Evolutionary conservation across 345 rosid species (phyloP).

Genomic region (Syzygium jambos): DNA sequence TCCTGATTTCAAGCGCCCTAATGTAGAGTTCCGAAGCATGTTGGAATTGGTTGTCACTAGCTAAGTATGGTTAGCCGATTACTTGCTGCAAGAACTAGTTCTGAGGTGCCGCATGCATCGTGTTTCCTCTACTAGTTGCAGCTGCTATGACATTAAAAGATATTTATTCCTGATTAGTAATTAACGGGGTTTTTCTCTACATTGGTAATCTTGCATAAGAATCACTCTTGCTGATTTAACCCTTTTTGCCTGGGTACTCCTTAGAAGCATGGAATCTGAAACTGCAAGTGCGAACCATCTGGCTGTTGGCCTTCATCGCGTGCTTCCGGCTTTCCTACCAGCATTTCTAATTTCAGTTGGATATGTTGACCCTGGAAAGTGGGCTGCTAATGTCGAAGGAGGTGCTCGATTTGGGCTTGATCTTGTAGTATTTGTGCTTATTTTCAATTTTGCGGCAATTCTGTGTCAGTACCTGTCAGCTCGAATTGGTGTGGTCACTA

Average conservation of each 20-base stretch:
- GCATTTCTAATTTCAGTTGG: slow-evolving; percentile 71
- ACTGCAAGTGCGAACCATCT: slow-evolving; percentile 22
- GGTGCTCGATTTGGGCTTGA: slow-evolving; percentile 87
- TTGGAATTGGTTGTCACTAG: not conserved
- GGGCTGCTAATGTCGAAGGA: slow-evolving; percentile 87
- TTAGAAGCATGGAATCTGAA: slow-evolving; percentile 64
- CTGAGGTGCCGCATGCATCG: not conserved
- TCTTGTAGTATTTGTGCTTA: slow-evolving; percentile 49
- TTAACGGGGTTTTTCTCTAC: not conserved
- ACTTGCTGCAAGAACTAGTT: not conserved
- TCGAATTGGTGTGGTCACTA: slow-evolving; percentile 64
- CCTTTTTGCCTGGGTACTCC: not conserved
- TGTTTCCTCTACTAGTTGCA: not conserved
- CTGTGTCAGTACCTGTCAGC: slow-evolving; percentile 86
- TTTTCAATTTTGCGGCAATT: slow-evolving; percentile 77
- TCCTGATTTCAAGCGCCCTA: not conserved
- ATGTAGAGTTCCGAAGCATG: not conserved
- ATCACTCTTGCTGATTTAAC: not conserved
- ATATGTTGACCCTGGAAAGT: slow-evolving; percentile 94
- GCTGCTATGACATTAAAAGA: not conserved
- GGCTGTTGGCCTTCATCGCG: slow-evolving; percentile 30
- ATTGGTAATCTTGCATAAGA: not conserved
- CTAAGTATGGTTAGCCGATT: not conserved
- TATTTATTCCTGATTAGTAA: not conserved
- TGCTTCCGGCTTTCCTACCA: slow-evolving; percentile 60